phyloP scores from a whole-genome alignment of 768 basidiomycete genomes.

The Amylocystis lapponica region DNA sequence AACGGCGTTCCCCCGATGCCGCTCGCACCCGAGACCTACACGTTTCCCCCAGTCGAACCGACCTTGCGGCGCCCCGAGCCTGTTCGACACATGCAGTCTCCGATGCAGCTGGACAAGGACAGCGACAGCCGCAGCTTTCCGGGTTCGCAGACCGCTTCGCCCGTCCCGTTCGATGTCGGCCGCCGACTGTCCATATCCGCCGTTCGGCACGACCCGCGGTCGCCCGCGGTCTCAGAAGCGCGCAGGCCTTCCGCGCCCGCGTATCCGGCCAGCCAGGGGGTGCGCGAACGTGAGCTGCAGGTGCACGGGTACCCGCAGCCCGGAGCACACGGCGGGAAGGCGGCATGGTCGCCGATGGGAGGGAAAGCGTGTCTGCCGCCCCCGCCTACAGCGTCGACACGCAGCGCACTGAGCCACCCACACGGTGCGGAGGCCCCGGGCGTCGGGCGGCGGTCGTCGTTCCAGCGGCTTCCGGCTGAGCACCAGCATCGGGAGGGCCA shows the following conservation, averaged over 20 bases:
- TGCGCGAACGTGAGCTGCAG: constrained; percentile 1
- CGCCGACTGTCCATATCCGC: constrained; percentile 46
- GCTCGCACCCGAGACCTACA: constrained; percentile 17
- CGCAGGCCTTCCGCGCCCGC: not conserved
- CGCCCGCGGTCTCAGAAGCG: constrained; percentile 3
- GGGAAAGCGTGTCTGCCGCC: not conserved
- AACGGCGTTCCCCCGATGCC: constrained; percentile 14
- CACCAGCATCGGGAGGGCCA: not conserved
- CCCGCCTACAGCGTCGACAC: no score
- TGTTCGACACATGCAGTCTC: constrained; percentile 25
- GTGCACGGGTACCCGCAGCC: constrained; percentile 1
- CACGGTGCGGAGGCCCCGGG: not conserved
- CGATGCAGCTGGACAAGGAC: constrained; percentile 22
- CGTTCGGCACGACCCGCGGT: constrained; percentile 40
- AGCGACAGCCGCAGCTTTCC: constrained; percentile 32
- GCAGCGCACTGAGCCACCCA: not conserved
- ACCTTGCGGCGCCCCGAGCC: constrained; percentile 13
- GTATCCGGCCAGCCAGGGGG: not conserved
- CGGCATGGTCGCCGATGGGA: not conserved
- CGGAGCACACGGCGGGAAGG: not conserved
- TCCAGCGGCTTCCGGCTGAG: not conserved
- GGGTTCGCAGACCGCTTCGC: constrained; percentile 39
- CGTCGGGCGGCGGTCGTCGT: not conserved
- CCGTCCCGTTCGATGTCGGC: constrained; percentile 42
- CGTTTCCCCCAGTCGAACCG: constrained; percentile 16